Evolutionary conservation across 805 yeast species (phyloP).

Genomic region (Metschnikowia sp.): DNA sequence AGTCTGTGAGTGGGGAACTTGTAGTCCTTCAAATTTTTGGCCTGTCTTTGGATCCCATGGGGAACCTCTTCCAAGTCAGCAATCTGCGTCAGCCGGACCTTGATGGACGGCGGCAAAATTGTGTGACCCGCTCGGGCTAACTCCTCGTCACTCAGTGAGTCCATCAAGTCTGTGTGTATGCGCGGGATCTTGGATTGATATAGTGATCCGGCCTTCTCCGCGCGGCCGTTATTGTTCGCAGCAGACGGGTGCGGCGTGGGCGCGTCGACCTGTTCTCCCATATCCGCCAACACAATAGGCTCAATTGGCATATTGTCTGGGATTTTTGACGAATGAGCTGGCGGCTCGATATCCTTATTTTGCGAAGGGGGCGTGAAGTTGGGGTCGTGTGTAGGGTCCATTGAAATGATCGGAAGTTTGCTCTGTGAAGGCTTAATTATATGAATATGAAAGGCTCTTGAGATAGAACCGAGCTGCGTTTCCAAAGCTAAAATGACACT

Average conservation of each 20-base stretch:
- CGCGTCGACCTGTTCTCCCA: conserved; percentile 67
- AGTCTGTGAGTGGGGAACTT: conserved; percentile 85
- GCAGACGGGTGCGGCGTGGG: conserved; percentile 55
- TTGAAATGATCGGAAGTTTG: conserved; percentile 19
- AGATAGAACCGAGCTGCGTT: too few species aligned
- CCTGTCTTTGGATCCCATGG: conserved; percentile 87
- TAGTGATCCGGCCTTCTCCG: conserved; percentile 14
- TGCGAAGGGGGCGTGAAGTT: conserved; percentile 83
- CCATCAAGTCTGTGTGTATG: conserved; percentile 51
- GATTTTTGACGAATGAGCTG: conserved; percentile 63
- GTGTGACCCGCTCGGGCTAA: conserved; percentile 6
- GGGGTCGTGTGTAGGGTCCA: conserved; percentile 95
- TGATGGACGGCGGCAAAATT: conserved; percentile 41
- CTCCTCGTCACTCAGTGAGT: conserved; percentile 43
- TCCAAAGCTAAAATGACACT: too few species aligned
- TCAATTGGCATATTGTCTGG: conserved; percentile 77
- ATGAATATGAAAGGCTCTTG: too few species aligned
- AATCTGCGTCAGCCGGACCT: conserved; percentile 57
- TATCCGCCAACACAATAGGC: conserved; percentile 66
- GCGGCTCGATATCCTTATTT: conserved; percentile 56
- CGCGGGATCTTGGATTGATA: conserved; percentile 48
- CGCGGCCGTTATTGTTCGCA: conserved; percentile 1
- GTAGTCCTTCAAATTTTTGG: conserved; percentile 64
- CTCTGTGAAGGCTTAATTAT: too few species aligned
- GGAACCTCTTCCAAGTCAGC: conserved; percentile 98